phyloP scores from a whole-genome alignment of 2,329 filamentous ascomycete species.

The Ceratocystis variospora region DNA sequence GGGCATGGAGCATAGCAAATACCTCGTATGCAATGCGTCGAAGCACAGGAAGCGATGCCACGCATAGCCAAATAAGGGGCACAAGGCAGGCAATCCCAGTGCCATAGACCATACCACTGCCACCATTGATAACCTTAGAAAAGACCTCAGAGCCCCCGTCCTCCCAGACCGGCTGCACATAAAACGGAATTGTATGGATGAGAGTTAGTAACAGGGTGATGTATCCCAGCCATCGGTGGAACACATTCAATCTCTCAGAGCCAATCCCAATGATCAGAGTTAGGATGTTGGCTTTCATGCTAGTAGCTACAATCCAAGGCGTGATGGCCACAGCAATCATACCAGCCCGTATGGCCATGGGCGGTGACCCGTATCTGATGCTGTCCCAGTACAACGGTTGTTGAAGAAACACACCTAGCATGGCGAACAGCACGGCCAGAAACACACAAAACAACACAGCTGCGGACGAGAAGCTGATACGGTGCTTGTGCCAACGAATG shows the following conservation, averaged over 20 bases:
- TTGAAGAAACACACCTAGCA: constrained; percentile 72
- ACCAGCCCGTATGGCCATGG: constrained; percentile 70
- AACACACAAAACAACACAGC: constrained; percentile 55
- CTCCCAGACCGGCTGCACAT: constrained; percentile 75
- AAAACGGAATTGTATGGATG: constrained; percentile 79
- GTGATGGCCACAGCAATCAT: constrained; percentile 88
- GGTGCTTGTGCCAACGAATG: constrained; percentile 50
- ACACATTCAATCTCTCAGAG: constrained; percentile 79
- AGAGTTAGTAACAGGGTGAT: constrained; percentile 70
- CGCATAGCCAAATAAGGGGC: constrained; percentile 67
- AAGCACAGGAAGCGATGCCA: constrained; percentile 69
- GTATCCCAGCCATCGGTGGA: constrained; percentile 86
- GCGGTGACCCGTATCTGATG: constrained; percentile 76
- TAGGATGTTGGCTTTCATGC: constrained; percentile 82
- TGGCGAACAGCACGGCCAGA: constrained; percentile 55
- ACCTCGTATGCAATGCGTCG: constrained; percentile 69
- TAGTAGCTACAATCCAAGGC: constrained; percentile 81
- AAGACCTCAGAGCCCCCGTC: constrained; percentile 60
- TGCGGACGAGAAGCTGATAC: constrained; percentile 69
- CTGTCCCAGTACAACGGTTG: constrained; percentile 83
- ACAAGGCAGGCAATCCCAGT: constrained; percentile 72
- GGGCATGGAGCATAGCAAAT: constrained; percentile 71
- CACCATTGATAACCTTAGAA: constrained; percentile 50
- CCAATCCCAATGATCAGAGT: constrained; percentile 77
- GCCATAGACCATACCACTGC: constrained; percentile 62